Evolutionary conservation across 805 yeast species (phyloP).

Genomic region (Metschnikowia cubensis): DNA sequence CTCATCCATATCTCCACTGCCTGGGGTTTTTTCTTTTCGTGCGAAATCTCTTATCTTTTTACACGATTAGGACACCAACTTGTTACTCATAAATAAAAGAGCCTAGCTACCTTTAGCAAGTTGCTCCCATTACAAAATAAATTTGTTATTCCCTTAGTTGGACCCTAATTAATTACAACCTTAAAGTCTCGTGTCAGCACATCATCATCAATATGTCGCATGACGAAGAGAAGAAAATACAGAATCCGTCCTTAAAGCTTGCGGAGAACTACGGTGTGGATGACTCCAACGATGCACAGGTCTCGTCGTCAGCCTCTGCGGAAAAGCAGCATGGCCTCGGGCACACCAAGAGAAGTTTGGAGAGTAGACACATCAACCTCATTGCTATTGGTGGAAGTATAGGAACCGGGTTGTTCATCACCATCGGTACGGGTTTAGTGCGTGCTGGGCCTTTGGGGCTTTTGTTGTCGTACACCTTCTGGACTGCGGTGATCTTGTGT

Average conservation of each 20-base stretch:
- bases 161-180: neutral
- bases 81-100: neutral
- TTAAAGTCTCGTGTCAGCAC: neutral
- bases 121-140: neutral
- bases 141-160: neutral
- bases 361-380: conserved; percentile 33
- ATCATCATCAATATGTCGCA: neutral
- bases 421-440: conserved; percentile 31
- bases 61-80: neutral
- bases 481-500: conserved; percentile 28
- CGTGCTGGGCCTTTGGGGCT: conserved; percentile 35
- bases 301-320: conserved; percentile 3
- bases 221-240: conserved; percentile 9
- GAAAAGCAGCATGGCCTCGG: neutral
- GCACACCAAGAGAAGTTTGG: conserved; percentile 17
- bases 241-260: conserved; percentile 5
- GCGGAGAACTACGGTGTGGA: conserved; percentile 10
- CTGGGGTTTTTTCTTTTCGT: neutral
- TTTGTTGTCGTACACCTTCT: conserved; percentile 27
- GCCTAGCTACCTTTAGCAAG: neutral
- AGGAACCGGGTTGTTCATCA: conserved; percentile 37
- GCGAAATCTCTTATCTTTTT: conserved; percentile 4
- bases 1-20: neutral
- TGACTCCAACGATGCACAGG: conserved; percentile 7
- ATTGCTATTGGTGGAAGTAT: conserved; percentile 41